phyloP scores from a whole-genome alignment of 495 filamentous ascomycete species.

The Achaetomiella virescens region DNA sequence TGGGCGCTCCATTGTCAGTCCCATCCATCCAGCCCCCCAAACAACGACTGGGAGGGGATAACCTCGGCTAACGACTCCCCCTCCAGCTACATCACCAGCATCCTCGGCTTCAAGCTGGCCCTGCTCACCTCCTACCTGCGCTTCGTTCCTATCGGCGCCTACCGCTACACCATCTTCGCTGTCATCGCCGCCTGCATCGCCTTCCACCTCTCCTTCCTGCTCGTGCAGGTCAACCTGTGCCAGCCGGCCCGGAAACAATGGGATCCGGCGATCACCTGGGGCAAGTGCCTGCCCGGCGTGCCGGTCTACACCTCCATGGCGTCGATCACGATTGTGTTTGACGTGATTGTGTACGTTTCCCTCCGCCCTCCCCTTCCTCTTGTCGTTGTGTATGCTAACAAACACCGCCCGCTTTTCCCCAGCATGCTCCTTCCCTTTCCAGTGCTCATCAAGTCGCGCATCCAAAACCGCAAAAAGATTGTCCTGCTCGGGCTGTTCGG shows the following conservation, averaged over 20 bases:
- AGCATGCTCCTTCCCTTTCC: slow-evolving; percentile 44
- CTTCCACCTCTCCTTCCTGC: slow-evolving; percentile 31
- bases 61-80: neutral
- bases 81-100: slow-evolving; percentile 36
- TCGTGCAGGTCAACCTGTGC: slow-evolving; percentile 41
- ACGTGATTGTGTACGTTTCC: slow-evolving; percentile 39
- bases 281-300: slow-evolving; percentile 37
- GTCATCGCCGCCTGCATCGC: slow-evolving; percentile 31
- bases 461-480: slow-evolving; percentile 35
- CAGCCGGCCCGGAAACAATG: slow-evolving; percentile 44
- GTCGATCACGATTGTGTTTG: slow-evolving; percentile 40
- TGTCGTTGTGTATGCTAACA: no score
- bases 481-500: slow-evolving; percentile 43
- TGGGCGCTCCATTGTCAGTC: slow-evolving; percentile 37
- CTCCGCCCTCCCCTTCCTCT: neutral
- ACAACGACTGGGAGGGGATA: neutral
- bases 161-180: slow-evolving; percentile 30
- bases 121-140: slow-evolving; percentile 46
- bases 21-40: neutral
- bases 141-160: slow-evolving; percentile 39
- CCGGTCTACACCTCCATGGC: slow-evolving; percentile 41
- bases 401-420: neutral
- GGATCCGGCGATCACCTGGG: slow-evolving; percentile 32
- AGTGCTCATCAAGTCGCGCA: slow-evolving; percentile 39
- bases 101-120: slow-evolving; percentile 50